These are phyloP conservation scores for Mycena albidolilacea DNA, from an alignment of 768 basidiomycete genomes.

Conservation along the genomic window DNA sequence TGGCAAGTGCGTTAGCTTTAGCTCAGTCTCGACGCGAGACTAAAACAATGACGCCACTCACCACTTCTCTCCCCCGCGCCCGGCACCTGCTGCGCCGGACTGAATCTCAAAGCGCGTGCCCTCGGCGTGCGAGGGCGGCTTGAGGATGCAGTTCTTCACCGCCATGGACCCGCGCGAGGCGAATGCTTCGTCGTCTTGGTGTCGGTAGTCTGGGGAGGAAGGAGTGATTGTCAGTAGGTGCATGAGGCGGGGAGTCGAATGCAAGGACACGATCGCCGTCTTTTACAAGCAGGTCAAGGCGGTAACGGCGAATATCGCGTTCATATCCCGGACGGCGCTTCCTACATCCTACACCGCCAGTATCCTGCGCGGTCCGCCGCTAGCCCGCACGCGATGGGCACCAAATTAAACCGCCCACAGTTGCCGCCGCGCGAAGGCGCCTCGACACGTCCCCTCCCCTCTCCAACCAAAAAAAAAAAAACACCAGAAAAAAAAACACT, in stretches of 20 bases:
- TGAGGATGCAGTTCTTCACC: conserved; percentile 84
- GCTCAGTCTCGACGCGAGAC: neutral
- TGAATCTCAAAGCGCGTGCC: conserved; percentile 89
- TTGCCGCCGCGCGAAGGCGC: no score
- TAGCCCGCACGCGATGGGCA: no score
- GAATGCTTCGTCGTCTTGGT: conserved; percentile 91
- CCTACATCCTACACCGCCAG: no score
- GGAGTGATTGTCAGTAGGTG: neutral
- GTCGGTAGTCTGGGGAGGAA: conserved; percentile 75
- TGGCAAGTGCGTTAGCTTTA: neutral
- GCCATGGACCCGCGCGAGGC: conserved; percentile 91
- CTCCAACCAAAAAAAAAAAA: neutral
- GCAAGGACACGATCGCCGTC: neutral
- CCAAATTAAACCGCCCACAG: no score
- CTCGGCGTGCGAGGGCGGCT: conserved; percentile 64
- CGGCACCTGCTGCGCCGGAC: conserved; percentile 60
- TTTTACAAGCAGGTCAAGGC: no score
- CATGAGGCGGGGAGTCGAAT: neutral
- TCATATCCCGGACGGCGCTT: no score
- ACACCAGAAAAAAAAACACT: conserved; percentile 47
- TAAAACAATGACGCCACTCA: neutral
- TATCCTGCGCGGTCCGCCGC: no score
- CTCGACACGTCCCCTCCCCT: no score
- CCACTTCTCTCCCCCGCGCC: conserved; percentile 76
- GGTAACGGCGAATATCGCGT: no score